phyloP scores from a whole-genome alignment of 108 stramenopile genomes.

The Cylindrotheca fusiformis region DNA sequence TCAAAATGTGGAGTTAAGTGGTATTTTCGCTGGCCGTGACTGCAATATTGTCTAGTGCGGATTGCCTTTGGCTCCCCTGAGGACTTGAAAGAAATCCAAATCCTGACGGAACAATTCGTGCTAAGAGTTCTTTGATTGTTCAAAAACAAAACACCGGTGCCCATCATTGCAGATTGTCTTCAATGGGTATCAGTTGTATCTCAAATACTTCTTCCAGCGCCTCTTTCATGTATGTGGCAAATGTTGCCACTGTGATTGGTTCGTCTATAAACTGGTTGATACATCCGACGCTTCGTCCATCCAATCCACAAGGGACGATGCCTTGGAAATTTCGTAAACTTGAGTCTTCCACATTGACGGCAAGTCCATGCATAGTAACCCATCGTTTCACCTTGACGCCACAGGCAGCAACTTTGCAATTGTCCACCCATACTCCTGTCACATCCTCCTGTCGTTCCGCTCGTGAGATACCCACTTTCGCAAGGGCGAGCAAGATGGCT shows the following conservation, averaged over 20 bases:
- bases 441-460: constrained; percentile 48
- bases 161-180: too few species aligned
- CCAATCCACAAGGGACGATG: constrained; percentile 85
- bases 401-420: constrained; percentile 90
- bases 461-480: constrained; percentile 36
- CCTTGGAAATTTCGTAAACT: constrained; percentile 66
- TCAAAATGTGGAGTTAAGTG: too few species aligned
- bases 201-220: constrained; percentile 60
- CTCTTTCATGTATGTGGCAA: constrained; percentile 44
- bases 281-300: constrained; percentile 71
- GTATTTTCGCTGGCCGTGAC: too few species aligned
- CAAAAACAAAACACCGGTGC: too few species aligned
- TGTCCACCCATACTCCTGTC: constrained; percentile 92
- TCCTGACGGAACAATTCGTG: too few species aligned
- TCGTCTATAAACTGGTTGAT: constrained; percentile 54
- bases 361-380: constrained; percentile 97
- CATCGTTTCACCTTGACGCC: constrained; percentile 91
- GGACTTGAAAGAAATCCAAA: too few species aligned
- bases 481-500: constrained; percentile 69
- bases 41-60: too few species aligned
- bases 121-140: too few species aligned
- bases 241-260: constrained; percentile 48
- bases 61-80: too few species aligned
- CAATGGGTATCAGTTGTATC: constrained; percentile 7
- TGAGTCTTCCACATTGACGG: constrained; percentile 83